phyloP scores from a whole-genome alignment of 805 yeast species.

The Isabelozyma gotoi region DNA sequence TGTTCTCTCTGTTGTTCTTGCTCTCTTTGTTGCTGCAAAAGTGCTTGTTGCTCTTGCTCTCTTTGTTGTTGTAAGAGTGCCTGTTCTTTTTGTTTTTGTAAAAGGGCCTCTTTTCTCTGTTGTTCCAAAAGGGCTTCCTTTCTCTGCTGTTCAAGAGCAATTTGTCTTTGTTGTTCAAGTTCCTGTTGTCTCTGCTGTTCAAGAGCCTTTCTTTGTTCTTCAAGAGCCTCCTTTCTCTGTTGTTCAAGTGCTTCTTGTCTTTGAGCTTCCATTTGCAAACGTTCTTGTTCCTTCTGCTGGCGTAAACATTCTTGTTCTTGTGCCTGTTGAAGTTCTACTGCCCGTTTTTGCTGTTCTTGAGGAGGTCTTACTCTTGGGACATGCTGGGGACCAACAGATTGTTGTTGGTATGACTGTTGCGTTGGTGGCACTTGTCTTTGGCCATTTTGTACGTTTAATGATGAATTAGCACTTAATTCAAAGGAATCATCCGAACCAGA shows the following conservation, averaged over 20 bases:
- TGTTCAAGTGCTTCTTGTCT: neutral
- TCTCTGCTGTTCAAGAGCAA: neutral
- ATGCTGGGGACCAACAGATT: neutral
- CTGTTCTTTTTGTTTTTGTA: neutral
- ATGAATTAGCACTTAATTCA: neutral
- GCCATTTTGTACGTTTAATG: neutral
- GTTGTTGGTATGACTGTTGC: conserved; percentile 1
- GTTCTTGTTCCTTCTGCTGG: neutral
- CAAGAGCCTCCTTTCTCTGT: neutral
- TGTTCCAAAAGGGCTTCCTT: neutral
- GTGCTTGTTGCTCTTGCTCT: too few relatives aligned
- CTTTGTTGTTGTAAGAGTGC: too few relatives aligned
- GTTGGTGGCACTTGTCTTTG: neutral
- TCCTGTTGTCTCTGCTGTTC: neutral
- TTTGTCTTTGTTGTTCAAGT: neutral
- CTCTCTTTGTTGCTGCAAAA: neutral
- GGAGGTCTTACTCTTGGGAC: neutral
- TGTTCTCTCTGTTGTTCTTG: neutral
- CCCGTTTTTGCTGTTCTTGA: neutral
- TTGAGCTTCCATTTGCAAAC: neutral
- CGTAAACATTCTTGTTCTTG: neutral
- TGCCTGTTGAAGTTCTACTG: neutral
- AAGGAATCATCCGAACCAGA: neutral
- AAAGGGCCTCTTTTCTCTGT: neutral
- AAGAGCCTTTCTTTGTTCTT: conserved; percentile 1